Evolutionary conservation across 2,329 filamentous ascomycete species (phyloP), one percentile per base, ranked within the genome.

Genomic region (Claviceps digitariae): DNA sequence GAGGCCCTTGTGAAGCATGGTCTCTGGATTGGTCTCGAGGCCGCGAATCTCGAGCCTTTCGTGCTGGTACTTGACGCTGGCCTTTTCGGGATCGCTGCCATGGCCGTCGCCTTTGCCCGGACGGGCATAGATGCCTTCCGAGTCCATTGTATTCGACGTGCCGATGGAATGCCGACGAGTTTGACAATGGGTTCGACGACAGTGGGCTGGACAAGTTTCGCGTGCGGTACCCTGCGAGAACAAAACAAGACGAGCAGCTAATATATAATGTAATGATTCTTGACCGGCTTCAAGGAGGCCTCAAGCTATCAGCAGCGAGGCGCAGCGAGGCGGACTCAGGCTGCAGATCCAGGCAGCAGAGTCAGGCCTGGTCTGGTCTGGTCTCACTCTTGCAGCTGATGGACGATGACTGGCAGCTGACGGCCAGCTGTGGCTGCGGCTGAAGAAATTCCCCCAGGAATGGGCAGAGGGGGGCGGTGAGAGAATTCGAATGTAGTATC

Each of bases 1-100:
- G 59, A 78, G 73, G 25, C 74, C 75, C n/a, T 74, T 72, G 55
- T 76, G 74, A 53, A 78, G 70, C 58, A 67, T 65, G 48, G 73
- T 76, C 57, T 74, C 72, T 31, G 68, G 63, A 51, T 68, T 71
- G 17, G 74, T 77, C 69, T 77, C 74, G 57, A 76, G 64, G 57
- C 74, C 74, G 47, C 70, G 69, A 57, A 76, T 71, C 57, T 69
- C 68, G 45, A 67, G 57, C 54, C 65, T 29, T 3, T 58, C 54
- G 47, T 52, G 56, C 25, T 55, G 43, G 25, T 50, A 48, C 9
- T 34, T 23, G 29, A 54, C 46, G 56, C 60, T 57, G 31, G 46
- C 56, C 49, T 60, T 59, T 48, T 61, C 58, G 27, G 56, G 51
- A 38, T 62, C 60, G 54, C 47, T 48, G 15, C 44, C 43, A 46